These are phyloP conservation scores for Starmera stellimalicola DNA, from an alignment of 1,139 yeast genomes.

Conservation along the genomic window DNA sequence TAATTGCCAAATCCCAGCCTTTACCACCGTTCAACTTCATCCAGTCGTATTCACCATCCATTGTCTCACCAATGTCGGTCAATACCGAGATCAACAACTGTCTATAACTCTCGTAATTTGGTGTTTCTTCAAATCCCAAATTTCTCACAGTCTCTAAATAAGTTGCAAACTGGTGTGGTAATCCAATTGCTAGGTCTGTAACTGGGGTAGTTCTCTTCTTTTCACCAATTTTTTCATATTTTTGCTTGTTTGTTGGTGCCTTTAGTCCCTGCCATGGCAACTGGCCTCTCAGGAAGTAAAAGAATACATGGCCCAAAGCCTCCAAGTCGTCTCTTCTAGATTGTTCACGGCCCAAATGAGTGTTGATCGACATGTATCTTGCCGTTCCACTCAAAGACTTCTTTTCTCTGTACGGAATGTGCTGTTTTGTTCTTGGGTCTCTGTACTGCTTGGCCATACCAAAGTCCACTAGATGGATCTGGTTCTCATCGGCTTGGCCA, in stretches of 20 bases:
- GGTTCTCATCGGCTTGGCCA: conserved; percentile 47
- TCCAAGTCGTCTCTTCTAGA: conserved; percentile 93
- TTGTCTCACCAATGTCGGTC: conserved; percentile 58
- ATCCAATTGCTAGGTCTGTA: conserved; percentile 66
- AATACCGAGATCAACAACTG: conserved; percentile 68
- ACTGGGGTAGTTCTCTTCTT: conserved; percentile 84
- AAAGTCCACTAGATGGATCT: conserved; percentile 68
- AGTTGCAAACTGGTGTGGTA: conserved; percentile 81
- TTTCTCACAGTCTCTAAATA: conserved; percentile 78
- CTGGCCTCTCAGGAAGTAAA: conserved; percentile 87
- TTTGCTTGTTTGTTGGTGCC: conserved; percentile 96
- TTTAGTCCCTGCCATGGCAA: conserved; percentile 98
- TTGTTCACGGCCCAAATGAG: conserved; percentile 96
- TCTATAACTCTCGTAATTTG: conserved; percentile 83
- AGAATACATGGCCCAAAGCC: conserved; percentile 90
- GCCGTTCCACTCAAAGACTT: conserved; percentile 95
- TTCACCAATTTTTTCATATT: conserved; percentile 93
- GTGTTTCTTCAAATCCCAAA: conserved; percentile 84
- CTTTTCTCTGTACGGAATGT: conserved; percentile 92
- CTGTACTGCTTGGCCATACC: conserved; percentile 98
- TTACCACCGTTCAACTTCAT: conserved; percentile 83
- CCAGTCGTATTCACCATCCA: conserved; percentile 93
- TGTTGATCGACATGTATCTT: conserved; percentile 93
- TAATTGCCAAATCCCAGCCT: conserved; percentile 82
- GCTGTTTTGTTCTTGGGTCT: conserved; percentile 90